Percentiles rank a stretch among this genome's conserved stretches.
Conservation (phyloP, 2,329 filamentous ascomycete species). For the Akanthomyces lecanii region DNA sequence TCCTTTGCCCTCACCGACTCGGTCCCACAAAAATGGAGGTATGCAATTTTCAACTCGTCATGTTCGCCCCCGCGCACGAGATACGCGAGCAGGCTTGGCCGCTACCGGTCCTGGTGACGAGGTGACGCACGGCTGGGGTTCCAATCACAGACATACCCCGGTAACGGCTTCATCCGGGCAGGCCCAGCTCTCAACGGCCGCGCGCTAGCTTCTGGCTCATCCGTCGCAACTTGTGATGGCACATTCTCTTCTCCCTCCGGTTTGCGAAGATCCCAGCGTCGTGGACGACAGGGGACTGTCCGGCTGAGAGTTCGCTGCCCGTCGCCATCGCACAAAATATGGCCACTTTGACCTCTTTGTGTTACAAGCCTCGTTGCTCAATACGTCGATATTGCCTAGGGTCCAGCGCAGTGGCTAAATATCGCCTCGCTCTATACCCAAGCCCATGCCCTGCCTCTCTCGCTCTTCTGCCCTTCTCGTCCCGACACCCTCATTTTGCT, state of each 20-base stretch:
- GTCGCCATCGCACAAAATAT: constrained; percentile 11
- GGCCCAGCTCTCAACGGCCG: neutral
- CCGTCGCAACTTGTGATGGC: neutral
- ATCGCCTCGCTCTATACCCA: neutral
- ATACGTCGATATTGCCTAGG: constrained; percentile 12
- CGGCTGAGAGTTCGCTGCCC: neutral
- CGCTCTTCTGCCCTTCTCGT: neutral
- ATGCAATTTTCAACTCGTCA: constrained; percentile 4
- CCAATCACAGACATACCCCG: constrained; percentile 14
- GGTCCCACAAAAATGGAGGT: constrained; percentile 17
- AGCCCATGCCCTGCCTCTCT: neutral
- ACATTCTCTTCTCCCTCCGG: neutral
- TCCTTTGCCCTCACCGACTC: neutral
- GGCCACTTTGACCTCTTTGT: constrained; percentile 16
- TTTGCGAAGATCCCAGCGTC: neutral
- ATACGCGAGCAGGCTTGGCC: constrained; percentile 3
- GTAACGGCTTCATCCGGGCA: constrained; percentile 2
- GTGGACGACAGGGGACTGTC: neutral
- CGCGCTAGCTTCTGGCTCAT: neutral
- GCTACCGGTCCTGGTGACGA: neutral
- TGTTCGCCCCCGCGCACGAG: neutral
- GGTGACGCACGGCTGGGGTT: constrained; percentile 13
- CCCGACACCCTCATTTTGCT: neutral
- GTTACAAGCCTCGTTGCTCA: constrained; percentile 5
- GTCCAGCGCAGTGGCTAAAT: neutral